Evolutionary conservation across 768 basidiomycete species (phyloP).

Genomic region (Lentinula boryana): DNA sequence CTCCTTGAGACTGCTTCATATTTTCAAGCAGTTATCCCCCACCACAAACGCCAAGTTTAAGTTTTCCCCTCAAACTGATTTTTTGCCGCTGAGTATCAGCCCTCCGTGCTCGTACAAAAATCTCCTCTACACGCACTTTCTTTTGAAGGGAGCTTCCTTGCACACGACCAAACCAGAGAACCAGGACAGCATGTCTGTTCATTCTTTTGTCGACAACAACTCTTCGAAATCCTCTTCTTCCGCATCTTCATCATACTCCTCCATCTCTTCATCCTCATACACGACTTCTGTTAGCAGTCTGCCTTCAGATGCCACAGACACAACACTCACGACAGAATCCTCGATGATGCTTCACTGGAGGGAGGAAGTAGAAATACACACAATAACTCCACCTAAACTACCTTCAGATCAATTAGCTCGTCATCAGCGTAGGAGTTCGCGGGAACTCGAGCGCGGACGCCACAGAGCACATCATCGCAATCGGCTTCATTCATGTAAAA

Average conservation of each 20-base stretch:
- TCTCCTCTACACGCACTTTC: neutral
- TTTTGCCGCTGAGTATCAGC: neutral
- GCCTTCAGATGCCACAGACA: neutral
- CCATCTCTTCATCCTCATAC: neutral
- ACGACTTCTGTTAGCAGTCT: constrained; percentile 1
- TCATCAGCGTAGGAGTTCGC: neutral
- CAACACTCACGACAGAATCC: constrained; percentile 1
- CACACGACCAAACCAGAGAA: neutral
- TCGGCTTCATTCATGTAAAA: constrained; percentile 6
- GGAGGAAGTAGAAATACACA: neutral
- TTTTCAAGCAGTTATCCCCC: neutral
- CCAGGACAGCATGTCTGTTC: neutral
- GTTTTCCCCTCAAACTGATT: neutral
- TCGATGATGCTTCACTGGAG: constrained; percentile 7
- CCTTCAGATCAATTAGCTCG: neutral
- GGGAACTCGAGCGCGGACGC: neutral
- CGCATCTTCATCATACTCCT: neutral
- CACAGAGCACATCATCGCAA: constrained; percentile 2
- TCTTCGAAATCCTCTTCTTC: neutral
- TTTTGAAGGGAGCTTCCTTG: neutral
- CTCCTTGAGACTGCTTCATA: neutral
- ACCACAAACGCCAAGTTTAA: neutral
- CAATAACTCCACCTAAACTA: neutral
- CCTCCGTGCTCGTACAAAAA: neutral
- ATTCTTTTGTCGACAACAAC: neutral